Conservation (phyloP, 176 grass and related monocot species). For the Microstegium vimineum region DNA sequence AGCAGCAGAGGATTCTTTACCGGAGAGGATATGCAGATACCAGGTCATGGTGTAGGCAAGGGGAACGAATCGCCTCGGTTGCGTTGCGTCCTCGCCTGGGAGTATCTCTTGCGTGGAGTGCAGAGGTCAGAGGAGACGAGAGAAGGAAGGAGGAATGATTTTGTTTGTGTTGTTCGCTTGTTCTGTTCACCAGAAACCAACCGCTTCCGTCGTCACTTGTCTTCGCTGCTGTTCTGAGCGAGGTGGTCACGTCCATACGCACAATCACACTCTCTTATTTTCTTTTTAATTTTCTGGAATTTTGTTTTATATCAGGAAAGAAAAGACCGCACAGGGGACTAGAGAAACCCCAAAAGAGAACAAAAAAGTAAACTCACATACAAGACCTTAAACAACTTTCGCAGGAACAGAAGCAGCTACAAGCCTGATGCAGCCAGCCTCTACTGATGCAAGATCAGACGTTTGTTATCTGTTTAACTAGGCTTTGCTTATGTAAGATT, state of each 20-base stretch:
- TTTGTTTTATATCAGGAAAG: neutral
- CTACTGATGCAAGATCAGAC: too few relatives aligned
- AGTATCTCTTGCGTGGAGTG: constrained; percentile 47
- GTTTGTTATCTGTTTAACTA: too few relatives aligned
- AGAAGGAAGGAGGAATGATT: neutral
- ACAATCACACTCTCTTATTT: neutral
- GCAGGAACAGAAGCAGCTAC: too few relatives aligned
- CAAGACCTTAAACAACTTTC: too few relatives aligned
- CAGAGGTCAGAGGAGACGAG: neutral
- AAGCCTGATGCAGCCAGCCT: too few relatives aligned
- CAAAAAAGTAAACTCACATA: too few relatives aligned
- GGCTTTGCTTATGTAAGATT: too few relatives aligned
- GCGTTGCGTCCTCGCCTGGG: constrained; percentile 14
- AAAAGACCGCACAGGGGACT: neutral
- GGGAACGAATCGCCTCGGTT: constrained; percentile 2
- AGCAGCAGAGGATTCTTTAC: neutral
- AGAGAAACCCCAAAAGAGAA: neutral
- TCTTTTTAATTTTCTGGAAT: neutral
- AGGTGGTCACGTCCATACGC: neutral
- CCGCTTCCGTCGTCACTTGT: neutral
- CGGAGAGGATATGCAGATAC: neutral
- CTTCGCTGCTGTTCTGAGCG: neutral
- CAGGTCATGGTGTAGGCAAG: neutral
- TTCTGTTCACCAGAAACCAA: neutral
- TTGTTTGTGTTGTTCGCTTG: neutral